Evolutionary conservation across 2,329 filamentous ascomycete species (phyloP), one percentile per base, ranked within the genome.

Genomic region (Aspergillus calidoustus): DNA sequence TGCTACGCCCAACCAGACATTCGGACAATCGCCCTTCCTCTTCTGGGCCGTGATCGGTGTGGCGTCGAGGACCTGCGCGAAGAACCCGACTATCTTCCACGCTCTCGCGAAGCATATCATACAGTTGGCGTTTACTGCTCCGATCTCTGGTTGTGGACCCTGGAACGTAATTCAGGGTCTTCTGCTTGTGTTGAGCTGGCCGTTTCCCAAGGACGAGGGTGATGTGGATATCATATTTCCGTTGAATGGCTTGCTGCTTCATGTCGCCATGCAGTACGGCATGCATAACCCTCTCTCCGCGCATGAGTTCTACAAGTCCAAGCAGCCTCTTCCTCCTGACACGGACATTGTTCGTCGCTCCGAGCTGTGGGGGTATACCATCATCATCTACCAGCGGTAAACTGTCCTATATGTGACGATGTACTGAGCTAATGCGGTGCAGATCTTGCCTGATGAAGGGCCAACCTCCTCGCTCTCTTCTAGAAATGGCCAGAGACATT

Each of bases 11-110:
- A 90, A 95, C 51, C 82, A 87, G 61, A 95, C 91, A 74, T 90
- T 90, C 71, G 85, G 88, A 62, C 89, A 94, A 69, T 90, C 92
- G 54, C 88, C 89, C 4, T 82, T 97, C 15, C 84, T 97, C 1
- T 96, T 96, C 77, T 97, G 93, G 93, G 86, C 90, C 52, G 89
- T 80, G 6, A 70, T 79, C 15, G 72, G 74, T 2, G 72, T 77
- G 9, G 72, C 73, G 15, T 77, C 74, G 59, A 70, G 78, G 8
- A 72, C 72, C 4, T 80, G 77, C 55, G 48, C 68, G 1, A 74
- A 68, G 25, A 79, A 80, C 50, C 78, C 77, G 3, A 80, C 77
- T 0, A 54, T 80, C 9, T 63, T 77, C 7, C 71, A 66, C 2
- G 74, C 75, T 1, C 64, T 80, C 7, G 68, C 74, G 4, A 67